Base-by-base conservation (phyloP, 176 grass and related monocot genomes). In the Musa beccarii region DNA sequence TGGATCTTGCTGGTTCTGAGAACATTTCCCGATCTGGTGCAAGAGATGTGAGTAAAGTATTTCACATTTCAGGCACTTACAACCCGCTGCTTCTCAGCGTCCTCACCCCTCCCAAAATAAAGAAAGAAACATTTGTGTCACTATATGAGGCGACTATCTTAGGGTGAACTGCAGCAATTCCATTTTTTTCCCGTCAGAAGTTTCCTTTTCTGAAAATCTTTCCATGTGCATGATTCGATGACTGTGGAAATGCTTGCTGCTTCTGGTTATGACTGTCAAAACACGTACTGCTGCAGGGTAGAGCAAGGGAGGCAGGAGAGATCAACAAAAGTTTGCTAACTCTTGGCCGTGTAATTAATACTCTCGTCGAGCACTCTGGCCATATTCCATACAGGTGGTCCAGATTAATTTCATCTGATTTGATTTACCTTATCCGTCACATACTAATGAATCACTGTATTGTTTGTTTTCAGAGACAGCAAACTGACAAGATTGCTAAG, bases 281-380 rank as follows among this genome's bases (percentile, higher is more conserved):
- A 77, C 14, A 16, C 49, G 13, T 62, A 74, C 53, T 80, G 81
- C 76, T 93, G 53, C 95, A 99, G 96, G 89, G 96, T 73, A 92
- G 96, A 85, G 96, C 96, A 28, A 95, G 96, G 91, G 96, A 99
- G 80, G 96, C 96, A 80, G 96, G 96, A 52, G 96, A 99, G 81
- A 99, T 99, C 55, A 99, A 99, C 78, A 99, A 99, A 89, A 99
- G 96, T 84, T 89, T 99, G 51, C 85, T 99, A 4, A 99, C 96
- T 14, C 91, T 99, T 79, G 96, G 96, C 19, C 90, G 96, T 86
- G 91, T 95, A 76, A 99, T 99, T 72, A 99, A 99, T 89, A 83
- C 96, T 81, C 88, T 99, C 68, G 96, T 99, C 53, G 96, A 99
- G 68, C 96, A 99, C 73, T 99, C 96, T 86, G 91, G 89, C 75